Base-by-base conservation (phyloP, 163 green algal species). In the Scenedesmus sp. region DNA sequence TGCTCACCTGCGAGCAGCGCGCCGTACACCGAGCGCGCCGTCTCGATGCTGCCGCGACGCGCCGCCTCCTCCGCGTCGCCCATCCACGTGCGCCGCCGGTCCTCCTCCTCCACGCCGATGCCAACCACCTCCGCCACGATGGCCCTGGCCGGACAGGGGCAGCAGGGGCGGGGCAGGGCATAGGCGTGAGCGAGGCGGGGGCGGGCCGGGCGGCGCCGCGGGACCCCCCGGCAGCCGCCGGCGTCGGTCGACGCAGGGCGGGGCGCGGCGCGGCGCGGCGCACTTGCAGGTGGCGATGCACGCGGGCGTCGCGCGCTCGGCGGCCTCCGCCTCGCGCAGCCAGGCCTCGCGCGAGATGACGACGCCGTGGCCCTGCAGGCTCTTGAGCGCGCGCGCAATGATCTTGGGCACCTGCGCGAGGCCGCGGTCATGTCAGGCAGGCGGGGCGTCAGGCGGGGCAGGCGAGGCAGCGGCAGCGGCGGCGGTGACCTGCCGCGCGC, bases 281-380 rank as follows among this genome's bases (percentile, higher is more conserved):
- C 34, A 70, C n/a, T 79, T 84, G 84, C 92, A 97, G 20, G 93
- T 97, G n/a, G 69, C 76, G n/a, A 90, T 53, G 36, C 91, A 91
- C 22, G 92, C 75, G 22, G 92, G 91, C 14, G 86, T 57, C 18
- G 82, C 81, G 47, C 89, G 85, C 86, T 99, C 96, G 0, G 92
- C 89, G 9, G 89, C 87, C 86, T 99, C 96, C 15, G 96, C 96
- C 78, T 98, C 93, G 65, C 89, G 76, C 24, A 99, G 80, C 96
- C 96, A 99, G 18, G 79, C 81, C 28, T 99, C 96, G 29, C 95
- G 85, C 74, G 95, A 89, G 56, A 98, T 95, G 69, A 96, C 84
- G 26, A 98, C 94, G 2, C 91, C 90, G 51, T 96, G 91, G 51
- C 60, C 56, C 24, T 81, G 50, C 51, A 98, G 88, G 28, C 77